Base-by-base conservation (phyloP, 352 stramenopile species). In the Globisporangium polare region DNA sequence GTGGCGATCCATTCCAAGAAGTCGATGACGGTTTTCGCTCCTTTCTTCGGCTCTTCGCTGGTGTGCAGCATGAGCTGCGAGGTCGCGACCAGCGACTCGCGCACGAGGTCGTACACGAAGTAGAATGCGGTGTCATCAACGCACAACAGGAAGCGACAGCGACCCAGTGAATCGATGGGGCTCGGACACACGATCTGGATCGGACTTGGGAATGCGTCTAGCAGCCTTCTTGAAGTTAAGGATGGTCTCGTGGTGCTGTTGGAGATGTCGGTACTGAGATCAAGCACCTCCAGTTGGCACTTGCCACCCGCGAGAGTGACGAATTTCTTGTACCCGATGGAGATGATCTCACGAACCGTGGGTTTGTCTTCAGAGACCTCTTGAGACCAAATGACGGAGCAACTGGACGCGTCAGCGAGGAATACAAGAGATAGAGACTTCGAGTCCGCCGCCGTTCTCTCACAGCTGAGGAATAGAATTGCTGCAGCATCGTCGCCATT, bases 81-180 rank as follows among this genome's bases (percentile, higher is more conserved):
- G 0, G 75, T 79, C 10, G 69, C 66, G 1, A 78, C 63, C 20
- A 82, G 69, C 17, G 53, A 42, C 12, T 51, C 39, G 17, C 33
- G 39, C 3, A 63, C 52, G 17, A 82, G 52, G 54, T 85, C 75
- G 42, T 72, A 76, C 22, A 82, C 78, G 47, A 68, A 78, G 63
- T 69, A 85, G 31, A 78, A 82, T 7, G 66, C 56, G 3, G 80
- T 69, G 8, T 65, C 67, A 47, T 78, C 75, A 45, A 82, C 62
- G 12, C 66, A 72, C 27, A 79, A 45, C 17, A 85, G 54, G 37
- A 67, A 75, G 5, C 46, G 56, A 20, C 27, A 65, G 2, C 58
- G 62, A 29, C 39, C 43, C 22, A 45, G 7, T 0, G 37, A 6
- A 6, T 60, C 53, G 3, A n/a, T 4, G 15, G 60, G 60, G 37